Conservation (phyloP, 148 eudicot species). For the Nepenthes mirabilis region DNA sequence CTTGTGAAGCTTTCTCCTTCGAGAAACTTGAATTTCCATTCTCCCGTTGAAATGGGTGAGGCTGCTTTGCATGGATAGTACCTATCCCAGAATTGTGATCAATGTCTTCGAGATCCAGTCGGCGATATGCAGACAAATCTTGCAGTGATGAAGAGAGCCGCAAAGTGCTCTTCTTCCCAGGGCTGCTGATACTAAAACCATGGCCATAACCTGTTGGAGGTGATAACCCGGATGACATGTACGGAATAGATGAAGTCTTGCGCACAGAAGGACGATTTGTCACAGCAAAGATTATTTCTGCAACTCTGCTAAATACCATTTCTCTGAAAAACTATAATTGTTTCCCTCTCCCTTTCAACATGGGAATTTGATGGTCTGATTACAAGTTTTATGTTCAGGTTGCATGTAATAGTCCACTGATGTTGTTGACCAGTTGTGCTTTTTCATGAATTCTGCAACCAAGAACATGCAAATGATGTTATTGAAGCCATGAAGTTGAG, state of each 20-base stretch:
- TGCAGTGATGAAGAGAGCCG: conserved; percentile 79
- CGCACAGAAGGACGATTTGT: conserved; percentile 37
- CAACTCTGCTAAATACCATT: conserved; percentile 49
- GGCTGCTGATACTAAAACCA: conserved; percentile 28
- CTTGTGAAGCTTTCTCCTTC: conserved; percentile 58
- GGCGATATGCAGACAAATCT: conserved; percentile 72
- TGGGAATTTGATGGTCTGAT: neutral
- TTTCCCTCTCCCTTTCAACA: conserved; percentile 11
- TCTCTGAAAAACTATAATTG: conserved; percentile 12
- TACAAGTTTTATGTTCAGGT: too few species aligned
- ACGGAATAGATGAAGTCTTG: conserved; percentile 39
- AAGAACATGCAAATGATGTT: too few species aligned
- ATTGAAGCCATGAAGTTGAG: too few species aligned
- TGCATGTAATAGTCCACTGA: too few species aligned
- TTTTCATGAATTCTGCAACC: too few species aligned
- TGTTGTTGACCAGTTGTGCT: too few species aligned
- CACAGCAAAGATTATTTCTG: conserved; percentile 44
- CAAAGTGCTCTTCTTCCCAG: conserved; percentile 33
- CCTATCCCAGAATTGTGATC: conserved; percentile 25
- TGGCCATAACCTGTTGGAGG: conserved; percentile 48
- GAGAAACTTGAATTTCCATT: conserved; percentile 57
- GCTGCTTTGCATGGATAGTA: conserved; percentile 22
- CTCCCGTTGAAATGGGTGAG: conserved; percentile 27
- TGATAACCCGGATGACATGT: conserved; percentile 47
- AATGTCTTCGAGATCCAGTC: conserved; percentile 41